A percentile compares a stretch with the other conserved stretches of the same genome.
Evolutionary conservation across 2,329 filamentous ascomycete species (phyloP).

Genomic region (Nemania sp.): DNA sequence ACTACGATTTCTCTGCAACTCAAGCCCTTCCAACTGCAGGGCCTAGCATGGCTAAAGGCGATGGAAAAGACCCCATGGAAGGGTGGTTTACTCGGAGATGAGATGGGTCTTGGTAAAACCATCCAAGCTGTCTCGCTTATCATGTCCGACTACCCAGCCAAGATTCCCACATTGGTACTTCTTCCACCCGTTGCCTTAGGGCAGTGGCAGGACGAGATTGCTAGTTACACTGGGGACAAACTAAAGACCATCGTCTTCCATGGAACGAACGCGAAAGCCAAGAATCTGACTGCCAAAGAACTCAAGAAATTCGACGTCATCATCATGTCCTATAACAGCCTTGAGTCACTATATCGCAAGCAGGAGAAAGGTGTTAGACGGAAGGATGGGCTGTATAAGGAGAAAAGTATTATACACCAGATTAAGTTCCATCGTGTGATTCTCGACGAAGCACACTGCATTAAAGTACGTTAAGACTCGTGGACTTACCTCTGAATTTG

Average conservation of each 20-base stretch:
- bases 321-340: slow-evolving; percentile 92
- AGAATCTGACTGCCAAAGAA: slow-evolving; percentile 73
- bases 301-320: slow-evolving; percentile 88
- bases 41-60: slow-evolving; percentile 89
- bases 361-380: slow-evolving; percentile 89
- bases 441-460: slow-evolving; percentile 93
- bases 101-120: slow-evolving; percentile 99
- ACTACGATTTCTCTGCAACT: slow-evolving; percentile 77
- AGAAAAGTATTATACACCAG: slow-evolving; percentile 78
- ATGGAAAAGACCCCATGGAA: slow-evolving; percentile 87
- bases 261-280: slow-evolving; percentile 81
- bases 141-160: slow-evolving; percentile 94
- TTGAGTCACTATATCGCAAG: slow-evolving; percentile 91
- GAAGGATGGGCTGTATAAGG: slow-evolving; percentile 78
- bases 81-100: slow-evolving; percentile 90
- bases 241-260: slow-evolving; percentile 92
- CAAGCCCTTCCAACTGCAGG: slow-evolving; percentile 93
- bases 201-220: slow-evolving; percentile 89
- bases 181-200: slow-evolving; percentile 93
- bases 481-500: not conserved
- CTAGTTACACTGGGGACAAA: slow-evolving; percentile 80
- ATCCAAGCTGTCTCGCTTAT: slow-evolving; percentile 97
- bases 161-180: slow-evolving; percentile 81
- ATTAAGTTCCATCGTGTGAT: slow-evolving; percentile 90
- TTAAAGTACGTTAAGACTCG: slow-evolving; percentile 63